Evolutionary conservation across 2,329 filamentous ascomycete genomes (phyloP).

Genomic region (Penicillium palitans): DNA sequence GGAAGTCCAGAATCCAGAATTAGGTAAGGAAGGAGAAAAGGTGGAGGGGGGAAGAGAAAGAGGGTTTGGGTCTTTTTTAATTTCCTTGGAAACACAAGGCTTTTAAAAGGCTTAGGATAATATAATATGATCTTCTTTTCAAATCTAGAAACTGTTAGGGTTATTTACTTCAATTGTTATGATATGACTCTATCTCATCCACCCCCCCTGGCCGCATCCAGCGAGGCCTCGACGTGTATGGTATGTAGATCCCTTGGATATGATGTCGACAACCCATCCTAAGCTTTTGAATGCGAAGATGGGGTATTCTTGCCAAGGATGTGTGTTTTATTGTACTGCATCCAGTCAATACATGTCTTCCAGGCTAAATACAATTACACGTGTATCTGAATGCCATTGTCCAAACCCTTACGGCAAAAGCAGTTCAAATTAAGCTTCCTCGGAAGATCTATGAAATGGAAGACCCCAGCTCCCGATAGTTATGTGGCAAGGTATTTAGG

Average conservation of each 20-base stretch:
- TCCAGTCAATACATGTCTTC: neutral
- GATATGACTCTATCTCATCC: constrained; percentile 1
- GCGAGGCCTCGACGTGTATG: constrained; percentile 9
- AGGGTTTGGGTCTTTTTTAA: neutral
- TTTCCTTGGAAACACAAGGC: neutral
- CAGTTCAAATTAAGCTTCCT: neutral
- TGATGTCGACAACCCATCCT: constrained; percentile 19
- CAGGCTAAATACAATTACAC: neutral
- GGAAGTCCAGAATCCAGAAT: constrained; percentile 11
- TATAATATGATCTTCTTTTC: neutral
- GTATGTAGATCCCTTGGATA: constrained; percentile 27
- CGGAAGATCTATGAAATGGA: neutral
- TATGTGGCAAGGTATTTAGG: neutral
- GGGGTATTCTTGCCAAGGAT: neutral
- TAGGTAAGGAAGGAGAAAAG: constrained; percentile 21
- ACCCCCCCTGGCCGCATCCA: constrained; percentile 27
- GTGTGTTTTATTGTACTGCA: neutral
- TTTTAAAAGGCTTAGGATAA: neutral
- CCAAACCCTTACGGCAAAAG: neutral
- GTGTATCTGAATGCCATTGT: constrained; percentile 2
- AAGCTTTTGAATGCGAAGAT: constrained; percentile 1
- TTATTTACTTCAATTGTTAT: neutral
- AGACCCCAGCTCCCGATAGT: neutral
- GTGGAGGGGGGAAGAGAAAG: neutral
- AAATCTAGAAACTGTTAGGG: neutral